These are phyloP conservation scores for Mucor irregularis DNA, from an alignment of 371 early-diverging fungal genomes.

Conservation along the genomic window DNA sequence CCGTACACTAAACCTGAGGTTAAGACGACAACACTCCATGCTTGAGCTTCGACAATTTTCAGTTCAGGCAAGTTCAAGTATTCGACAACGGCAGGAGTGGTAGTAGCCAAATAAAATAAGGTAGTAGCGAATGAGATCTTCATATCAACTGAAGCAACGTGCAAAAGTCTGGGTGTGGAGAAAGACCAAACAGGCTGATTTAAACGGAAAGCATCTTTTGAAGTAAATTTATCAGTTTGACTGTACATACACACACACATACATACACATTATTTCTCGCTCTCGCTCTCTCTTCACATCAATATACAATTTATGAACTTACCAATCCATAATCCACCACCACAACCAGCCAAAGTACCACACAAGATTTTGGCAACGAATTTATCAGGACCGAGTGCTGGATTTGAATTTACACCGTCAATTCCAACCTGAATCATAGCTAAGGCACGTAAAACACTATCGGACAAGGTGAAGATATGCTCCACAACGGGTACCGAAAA, in stretches of 20 bases:
- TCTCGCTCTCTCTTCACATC: not conserved
- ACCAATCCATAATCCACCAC: slow-evolving; percentile 59
- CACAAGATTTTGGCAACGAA: slow-evolving; percentile 54
- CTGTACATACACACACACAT: not conserved
- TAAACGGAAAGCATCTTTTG: slow-evolving; percentile 46
- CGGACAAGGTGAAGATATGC: slow-evolving; percentile 48
- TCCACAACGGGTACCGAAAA: slow-evolving; percentile 44
- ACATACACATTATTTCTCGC: not conserved
- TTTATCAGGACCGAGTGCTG: slow-evolving; percentile 41
- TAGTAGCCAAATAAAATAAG: slow-evolving; percentile 37
- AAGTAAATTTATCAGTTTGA: not conserved
- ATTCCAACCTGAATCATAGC: slow-evolving; percentile 53
- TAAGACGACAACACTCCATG: slow-evolving; percentile 41
- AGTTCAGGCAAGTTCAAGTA: slow-evolving; percentile 25
- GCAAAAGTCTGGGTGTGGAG: slow-evolving; percentile 41
- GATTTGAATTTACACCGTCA: slow-evolving; percentile 48
- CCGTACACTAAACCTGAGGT: slow-evolving; percentile 32
- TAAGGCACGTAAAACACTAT: slow-evolving; percentile 47
- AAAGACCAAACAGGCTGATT: slow-evolving; percentile 46
- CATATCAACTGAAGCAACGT: slow-evolving; percentile 40
- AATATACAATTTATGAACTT: not conserved
- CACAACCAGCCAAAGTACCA: slow-evolving; percentile 57
- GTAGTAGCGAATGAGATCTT: slow-evolving; percentile 35
- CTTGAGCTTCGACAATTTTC: slow-evolving; percentile 30
- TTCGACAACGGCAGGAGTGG: slow-evolving; percentile 25